Evolutionary conservation across 2,329 filamentous ascomycete genomes (phyloP).

Genomic region (Phyllosticta capitalensis): DNA sequence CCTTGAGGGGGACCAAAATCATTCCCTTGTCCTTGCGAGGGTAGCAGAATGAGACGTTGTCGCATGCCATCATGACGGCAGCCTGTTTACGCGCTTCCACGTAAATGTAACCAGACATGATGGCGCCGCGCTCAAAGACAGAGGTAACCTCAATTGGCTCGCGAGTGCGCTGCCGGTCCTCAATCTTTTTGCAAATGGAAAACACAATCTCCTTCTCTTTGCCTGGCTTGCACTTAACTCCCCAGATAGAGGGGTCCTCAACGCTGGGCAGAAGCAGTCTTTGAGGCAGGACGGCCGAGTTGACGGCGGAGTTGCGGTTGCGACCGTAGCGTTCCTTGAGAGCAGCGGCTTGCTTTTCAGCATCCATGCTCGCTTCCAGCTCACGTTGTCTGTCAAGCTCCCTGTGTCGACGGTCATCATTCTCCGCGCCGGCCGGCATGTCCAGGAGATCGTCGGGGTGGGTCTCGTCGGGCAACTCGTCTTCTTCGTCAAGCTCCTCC

Average conservation of each 20-base stretch:
- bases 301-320: slow-evolving; percentile 56
- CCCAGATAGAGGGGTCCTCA: slow-evolving; percentile 94
- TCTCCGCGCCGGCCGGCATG: slow-evolving; percentile 60
- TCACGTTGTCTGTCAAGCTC: slow-evolving; percentile 91
- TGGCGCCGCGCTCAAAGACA: slow-evolving; percentile 77
- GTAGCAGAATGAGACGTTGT: slow-evolving; percentile 82
- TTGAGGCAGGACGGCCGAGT: slow-evolving; percentile 72
- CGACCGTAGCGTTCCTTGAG: slow-evolving; percentile 83
- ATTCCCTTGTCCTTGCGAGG: slow-evolving; percentile 64
- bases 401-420: slow-evolving; percentile 85
- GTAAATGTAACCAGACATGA: slow-evolving; percentile 90
- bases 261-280: slow-evolving; percentile 82
- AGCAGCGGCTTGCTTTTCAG: slow-evolving; percentile 83
- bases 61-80: slow-evolving; percentile 73
- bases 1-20: slow-evolving; percentile 85
- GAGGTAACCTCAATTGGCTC: slow-evolving; percentile 77
- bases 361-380: slow-evolving; percentile 77
- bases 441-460: slow-evolving; percentile 86
- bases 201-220: slow-evolving; percentile 91
- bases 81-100: slow-evolving; percentile 82
- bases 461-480: slow-evolving; percentile 78
- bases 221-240: slow-evolving; percentile 82
- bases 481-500: slow-evolving; percentile 72
- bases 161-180: slow-evolving; percentile 68
- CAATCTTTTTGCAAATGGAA: slow-evolving; percentile 77